Percentiles rank a stretch among this genome's conserved stretches.
Evolutionary conservation across 2,329 filamentous ascomycete species (phyloP).

Genomic region (Chlorencoelia australis): DNA sequence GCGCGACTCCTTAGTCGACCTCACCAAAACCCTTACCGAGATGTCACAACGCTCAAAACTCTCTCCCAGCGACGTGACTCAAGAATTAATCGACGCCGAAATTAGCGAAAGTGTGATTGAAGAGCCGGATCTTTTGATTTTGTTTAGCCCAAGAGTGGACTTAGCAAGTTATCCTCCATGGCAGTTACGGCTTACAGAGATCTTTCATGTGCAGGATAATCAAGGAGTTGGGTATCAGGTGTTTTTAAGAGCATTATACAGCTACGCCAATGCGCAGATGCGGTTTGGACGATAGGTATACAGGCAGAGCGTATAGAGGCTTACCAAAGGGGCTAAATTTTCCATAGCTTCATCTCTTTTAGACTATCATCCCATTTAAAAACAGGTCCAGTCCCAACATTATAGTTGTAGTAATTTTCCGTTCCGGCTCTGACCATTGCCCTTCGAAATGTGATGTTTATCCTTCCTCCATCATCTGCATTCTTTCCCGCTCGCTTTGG

Average conservation of each 20-base stretch:
- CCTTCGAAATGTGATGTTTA: slow-evolving; percentile 70
- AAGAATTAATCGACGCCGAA: slow-evolving; percentile 82
- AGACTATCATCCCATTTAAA: slow-evolving; percentile 53
- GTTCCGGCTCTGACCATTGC: slow-evolving; percentile 64
- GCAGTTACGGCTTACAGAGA: slow-evolving; percentile 91
- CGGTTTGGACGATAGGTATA: slow-evolving; percentile 41
- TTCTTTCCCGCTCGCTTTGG: slow-evolving; percentile 61
- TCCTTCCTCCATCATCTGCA: slow-evolving; percentile 50
- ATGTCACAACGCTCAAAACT: slow-evolving; percentile 91
- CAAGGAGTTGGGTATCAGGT: slow-evolving; percentile 86
- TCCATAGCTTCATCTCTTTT: slow-evolving; percentile 33
- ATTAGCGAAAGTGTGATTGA: slow-evolving; percentile 68
- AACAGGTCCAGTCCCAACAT: slow-evolving; percentile 61
- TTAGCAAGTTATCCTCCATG: slow-evolving; percentile 91
- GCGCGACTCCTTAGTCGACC: slow-evolving; percentile 84
- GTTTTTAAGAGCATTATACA: slow-evolving; percentile 75
- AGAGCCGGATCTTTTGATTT: slow-evolving; percentile 80
- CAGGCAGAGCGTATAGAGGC: slow-evolving; percentile 1
- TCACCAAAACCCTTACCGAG: slow-evolving; percentile 86
- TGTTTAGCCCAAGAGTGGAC: slow-evolving; percentile 77
- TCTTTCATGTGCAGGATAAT: slow-evolving; percentile 71
- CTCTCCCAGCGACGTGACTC: slow-evolving; percentile 68
- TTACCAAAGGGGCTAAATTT: slow-evolving; percentile 9
- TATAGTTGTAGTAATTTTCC: slow-evolving; percentile 78
- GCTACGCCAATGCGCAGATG: slow-evolving; percentile 82